Evolutionary conservation across 306 rosid species (phyloP), one percentile per base, ranked within the genome.

Genomic region (Amphicarpaea edgeworthii): DNA sequence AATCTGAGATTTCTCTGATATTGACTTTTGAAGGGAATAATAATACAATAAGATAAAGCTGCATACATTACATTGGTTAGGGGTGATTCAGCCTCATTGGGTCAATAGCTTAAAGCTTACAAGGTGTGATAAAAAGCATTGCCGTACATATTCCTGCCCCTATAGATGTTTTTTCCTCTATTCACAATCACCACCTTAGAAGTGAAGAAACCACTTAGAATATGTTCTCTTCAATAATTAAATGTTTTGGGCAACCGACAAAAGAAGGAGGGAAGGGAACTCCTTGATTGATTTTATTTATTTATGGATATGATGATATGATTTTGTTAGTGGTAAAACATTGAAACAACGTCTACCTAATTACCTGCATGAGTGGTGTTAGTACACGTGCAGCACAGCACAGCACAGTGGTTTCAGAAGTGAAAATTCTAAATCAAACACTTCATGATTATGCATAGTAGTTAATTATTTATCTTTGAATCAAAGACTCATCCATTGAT

Each of bases 391-490:
- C 73, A n/a, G n/a, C n/a, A n/a, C n/a, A 59, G 7, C 77, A 60
- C 58, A 46, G 8, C 65, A 62, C 12, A 53, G 50, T 64, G 32
- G 12, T 51, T 14, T 32, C 37, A 74, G 38, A 47, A 68, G 70
- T 75, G 61, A 72, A 61, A n/a, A n/a, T n/a, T n/a, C n/a, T n/a
- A n/a, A n/a, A 83, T 83, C 83, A 72, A 84, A 74, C 79, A 71
- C 76, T 69, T 68, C 4, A 3, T 28, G 64, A 82, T 83, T 72
- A 28, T 86, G 79, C 84, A 87, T 83, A 82, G 46, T 74, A n/a
- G n/a, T 84, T 28, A 28, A 28, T 28, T 88, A 54, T 84, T 90
- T 85, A 63, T 75, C 90, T 86, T 92, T 68, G 81, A 84, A 88
- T 81, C 87, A 83, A 87, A 86, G 88, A 73, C 87, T 81, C 79